Conservation (phyloP, 805 yeast genomes). For the Cyberlindnera japonica region DNA sequence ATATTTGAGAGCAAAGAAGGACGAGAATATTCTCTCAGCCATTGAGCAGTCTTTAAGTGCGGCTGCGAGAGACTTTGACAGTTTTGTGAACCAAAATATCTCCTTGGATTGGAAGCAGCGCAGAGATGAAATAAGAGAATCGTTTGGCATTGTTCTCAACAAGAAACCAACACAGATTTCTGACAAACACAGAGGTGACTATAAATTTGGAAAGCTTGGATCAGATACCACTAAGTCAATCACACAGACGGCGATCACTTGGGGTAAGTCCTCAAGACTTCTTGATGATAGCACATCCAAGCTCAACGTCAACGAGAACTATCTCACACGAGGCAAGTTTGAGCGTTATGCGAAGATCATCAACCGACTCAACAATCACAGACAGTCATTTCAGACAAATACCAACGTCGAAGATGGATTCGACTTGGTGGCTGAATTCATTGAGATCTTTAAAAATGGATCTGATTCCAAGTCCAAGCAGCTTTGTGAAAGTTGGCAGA, state of each 20-base stretch:
- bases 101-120: constrained; percentile 81
- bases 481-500: constrained; percentile 69
- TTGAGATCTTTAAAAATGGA: constrained; percentile 53
- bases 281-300: constrained; percentile 32
- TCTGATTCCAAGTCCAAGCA: constrained; percentile 66
- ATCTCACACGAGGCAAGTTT: constrained; percentile 48
- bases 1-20: constrained; percentile 66
- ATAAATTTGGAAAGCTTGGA: constrained; percentile 9
- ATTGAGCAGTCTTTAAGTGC: constrained; percentile 73
- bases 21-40: constrained; percentile 75
- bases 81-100: constrained; percentile 65
- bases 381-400: constrained; percentile 40
- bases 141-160: constrained; percentile 55
- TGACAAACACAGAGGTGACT: constrained; percentile 13
- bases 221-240: constrained; percentile 1
- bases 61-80: constrained; percentile 82
- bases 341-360: constrained; percentile 73
- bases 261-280: constrained; percentile 32
- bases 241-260: constrained; percentile 12
- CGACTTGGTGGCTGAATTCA: constrained; percentile 57
- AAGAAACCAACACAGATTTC: constrained; percentile 18
- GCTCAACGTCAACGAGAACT: constrained; percentile 41
- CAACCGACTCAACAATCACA: constrained; percentile 63
- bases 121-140: constrained; percentile 67
- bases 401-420: constrained; percentile 33